Base-by-base conservation (phyloP, 768 basidiomycete genomes). In the Neoboletus brunneissimus region DNA sequence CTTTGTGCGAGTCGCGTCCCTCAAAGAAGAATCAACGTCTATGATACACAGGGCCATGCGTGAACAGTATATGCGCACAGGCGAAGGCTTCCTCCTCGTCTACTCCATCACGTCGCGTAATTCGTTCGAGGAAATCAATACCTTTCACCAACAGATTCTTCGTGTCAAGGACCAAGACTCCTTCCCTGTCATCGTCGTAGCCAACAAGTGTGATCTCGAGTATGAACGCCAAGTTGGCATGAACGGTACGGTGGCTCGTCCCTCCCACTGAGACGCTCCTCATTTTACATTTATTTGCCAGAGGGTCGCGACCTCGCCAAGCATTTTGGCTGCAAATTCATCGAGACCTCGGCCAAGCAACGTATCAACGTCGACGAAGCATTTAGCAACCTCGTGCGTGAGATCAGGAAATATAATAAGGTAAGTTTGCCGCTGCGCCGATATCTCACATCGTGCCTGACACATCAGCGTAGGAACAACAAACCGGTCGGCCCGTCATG, bases 51-150 rank as follows among this genome's bases (percentile, higher is more conserved):
- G 93, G 55, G 96, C 96, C 23, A 98, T 98, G 96, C 88, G 96
- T 46, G 96, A 98, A 69, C 96, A 98, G 68, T 98, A 98, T 77
- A 98, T 98, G 94, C 86, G 94, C 51, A 94, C 94, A 27, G 96
- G 96, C 58, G 95, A 98, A 74, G 96, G 95, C 12, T 98, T 98
- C 80, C 83, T 98, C 42, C 86, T 98, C 60, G 94, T 98, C 55
- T 98, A 98, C 75, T 94, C 93, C 50, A 98, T 97, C 75, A 97
- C 96, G n/a, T 94, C 94, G 31, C 87, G 95, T 62, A 89, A 92
- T 72, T 96, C 95, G 45, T 98, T 98, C 68, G 94, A 98, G 74
- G 93, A 98, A 81, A 95, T 98, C 67, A 89, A 84, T 72, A 90
- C 87, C 7, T 97, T 98, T 83, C 90, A 94, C 68, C 91, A 94